Conservation (phyloP, 345 rosid genomes). For the Firmiana major region DNA sequence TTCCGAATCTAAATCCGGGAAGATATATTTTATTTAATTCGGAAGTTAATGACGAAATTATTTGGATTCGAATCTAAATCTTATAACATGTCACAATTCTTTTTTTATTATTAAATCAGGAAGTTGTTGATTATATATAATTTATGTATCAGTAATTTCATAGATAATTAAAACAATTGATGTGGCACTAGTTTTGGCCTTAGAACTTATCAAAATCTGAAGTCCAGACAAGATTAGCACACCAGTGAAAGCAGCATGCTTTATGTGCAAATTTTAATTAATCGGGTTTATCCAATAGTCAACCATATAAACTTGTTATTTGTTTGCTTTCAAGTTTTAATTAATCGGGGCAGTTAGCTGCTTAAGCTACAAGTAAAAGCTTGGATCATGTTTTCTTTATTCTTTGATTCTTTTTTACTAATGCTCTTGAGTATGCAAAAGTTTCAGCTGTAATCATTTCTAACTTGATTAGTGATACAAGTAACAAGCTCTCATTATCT, state of each 20-base stretch:
- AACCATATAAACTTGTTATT: slow-evolving; percentile 11
- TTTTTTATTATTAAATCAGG: too few relatives aligned
- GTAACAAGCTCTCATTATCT: neutral
- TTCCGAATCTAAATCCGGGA: too few relatives aligned
- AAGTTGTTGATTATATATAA: too few relatives aligned
- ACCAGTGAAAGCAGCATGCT: neutral
- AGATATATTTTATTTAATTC: too few relatives aligned
- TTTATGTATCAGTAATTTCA: neutral
- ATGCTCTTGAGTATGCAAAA: neutral
- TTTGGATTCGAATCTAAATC: too few relatives aligned
- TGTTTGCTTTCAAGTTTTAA: neutral
- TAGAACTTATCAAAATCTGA: neutral
- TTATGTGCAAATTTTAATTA: slow-evolving; percentile 3
- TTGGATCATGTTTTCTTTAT: slow-evolving; percentile 1
- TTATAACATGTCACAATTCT: too few relatives aligned
- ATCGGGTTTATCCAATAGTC: slow-evolving; percentile 12
- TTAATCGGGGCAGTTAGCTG: slow-evolving; percentile 23
- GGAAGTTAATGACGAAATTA: too few relatives aligned
- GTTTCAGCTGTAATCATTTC: neutral
- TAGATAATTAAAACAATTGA: neutral
- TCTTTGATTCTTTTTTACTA: neutral
- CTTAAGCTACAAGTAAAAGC: slow-evolving; percentile 31
- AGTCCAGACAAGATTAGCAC: slow-evolving; percentile 3
- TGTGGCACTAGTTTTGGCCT: neutral
- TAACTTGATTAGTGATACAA: neutral